Evolutionary conservation across 2,329 filamentous ascomycete genomes (phyloP).

Genomic region (Daldinia sp.): DNA sequence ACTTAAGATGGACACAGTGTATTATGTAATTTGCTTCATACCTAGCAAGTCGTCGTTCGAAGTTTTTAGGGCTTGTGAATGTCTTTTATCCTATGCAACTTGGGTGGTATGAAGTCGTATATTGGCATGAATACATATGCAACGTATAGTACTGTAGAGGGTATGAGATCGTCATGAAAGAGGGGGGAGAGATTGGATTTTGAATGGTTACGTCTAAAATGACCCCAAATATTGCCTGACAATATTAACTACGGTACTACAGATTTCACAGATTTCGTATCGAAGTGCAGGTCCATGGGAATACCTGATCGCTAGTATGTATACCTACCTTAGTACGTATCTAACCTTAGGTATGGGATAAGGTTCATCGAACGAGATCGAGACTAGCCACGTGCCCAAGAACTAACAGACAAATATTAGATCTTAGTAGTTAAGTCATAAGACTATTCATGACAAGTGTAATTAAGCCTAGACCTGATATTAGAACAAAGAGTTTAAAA

Average conservation of each 20-base stretch:
- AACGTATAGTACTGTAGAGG: neutral
- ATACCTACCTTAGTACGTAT: neutral
- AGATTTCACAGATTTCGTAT: neutral
- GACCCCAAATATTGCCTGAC: neutral
- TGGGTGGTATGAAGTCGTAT: neutral
- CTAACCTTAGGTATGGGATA: neutral
- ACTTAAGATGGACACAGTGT: neutral
- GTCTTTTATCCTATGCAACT: neutral
- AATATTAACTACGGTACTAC: neutral
- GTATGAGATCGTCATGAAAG: conserved; percentile 8
- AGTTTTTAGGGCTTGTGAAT: neutral
- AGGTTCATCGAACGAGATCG: neutral
- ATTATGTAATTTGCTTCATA: neutral
- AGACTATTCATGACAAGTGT: conserved; percentile 7
- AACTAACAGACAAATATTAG: neutral
- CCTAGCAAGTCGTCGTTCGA: neutral
- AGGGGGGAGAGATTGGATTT: neutral
- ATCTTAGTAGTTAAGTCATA: conserved; percentile 9
- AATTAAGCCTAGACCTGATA: neutral
- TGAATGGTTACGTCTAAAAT: neutral
- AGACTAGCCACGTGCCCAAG: conserved; percentile 19
- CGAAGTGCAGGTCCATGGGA: neutral
- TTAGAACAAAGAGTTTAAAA: conserved; percentile 20
- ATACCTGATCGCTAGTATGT: neutral
- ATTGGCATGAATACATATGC: neutral